Percentiles rank a stretch among this genome's conserved stretches.
phyloP scores from a whole-genome alignment of 331 rosid genomes.

The Rhamnella rubrinervis region DNA sequence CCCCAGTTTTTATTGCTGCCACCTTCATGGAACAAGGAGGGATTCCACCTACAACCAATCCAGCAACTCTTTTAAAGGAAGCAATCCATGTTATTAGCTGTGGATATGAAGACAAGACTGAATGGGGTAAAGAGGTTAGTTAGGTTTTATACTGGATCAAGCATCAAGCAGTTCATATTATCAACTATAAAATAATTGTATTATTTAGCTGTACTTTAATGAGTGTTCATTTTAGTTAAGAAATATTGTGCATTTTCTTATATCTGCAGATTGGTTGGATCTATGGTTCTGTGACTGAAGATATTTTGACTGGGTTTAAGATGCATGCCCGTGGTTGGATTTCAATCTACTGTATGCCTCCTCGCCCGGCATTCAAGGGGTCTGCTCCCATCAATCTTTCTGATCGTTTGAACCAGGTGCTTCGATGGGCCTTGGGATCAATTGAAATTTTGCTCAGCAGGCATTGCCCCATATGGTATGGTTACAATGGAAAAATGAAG shows the following conservation, averaged over 20 bases:
- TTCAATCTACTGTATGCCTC: constrained; percentile 95
- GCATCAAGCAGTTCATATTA: not conserved
- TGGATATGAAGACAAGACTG: constrained; percentile 97
- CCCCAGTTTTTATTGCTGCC: constrained; percentile 96
- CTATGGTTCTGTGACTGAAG: constrained; percentile 99
- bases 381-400: constrained; percentile 99
- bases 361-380: constrained; percentile 97
- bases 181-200: not conserved
- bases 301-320: constrained; percentile 98
- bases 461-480: constrained; percentile 99
- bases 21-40: constrained; percentile 99
- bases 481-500: constrained; percentile 80
- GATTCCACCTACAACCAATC: constrained; percentile 93
- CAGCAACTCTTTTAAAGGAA: constrained; percentile 96
- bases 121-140: constrained; percentile 99
- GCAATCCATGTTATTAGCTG: constrained; percentile 99
- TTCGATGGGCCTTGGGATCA: constrained; percentile 99
- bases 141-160: constrained; percentile 12
- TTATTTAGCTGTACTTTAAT: not conserved
- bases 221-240: not conserved
- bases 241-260: constrained; percentile 18
- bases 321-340: constrained; percentile 99
- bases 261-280: constrained; percentile 94
- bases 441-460: constrained; percentile 96
- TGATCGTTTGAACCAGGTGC: constrained; percentile 97